Evolutionary conservation across 2,329 filamentous ascomycete genomes (phyloP).

Genomic region (Parascedosporium putredinis): DNA sequence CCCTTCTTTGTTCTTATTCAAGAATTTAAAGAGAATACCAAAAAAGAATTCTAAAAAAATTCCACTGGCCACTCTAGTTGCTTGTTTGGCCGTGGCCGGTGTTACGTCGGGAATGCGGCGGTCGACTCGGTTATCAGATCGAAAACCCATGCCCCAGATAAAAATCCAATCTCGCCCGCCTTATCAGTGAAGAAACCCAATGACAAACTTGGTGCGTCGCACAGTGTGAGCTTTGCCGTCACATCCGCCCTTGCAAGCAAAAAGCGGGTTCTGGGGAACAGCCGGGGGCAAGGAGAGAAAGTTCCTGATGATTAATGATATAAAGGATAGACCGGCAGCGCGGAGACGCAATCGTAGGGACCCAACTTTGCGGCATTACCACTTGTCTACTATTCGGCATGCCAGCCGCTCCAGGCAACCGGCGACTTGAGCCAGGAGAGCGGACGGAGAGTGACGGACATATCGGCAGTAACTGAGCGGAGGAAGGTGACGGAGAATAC

Average conservation of each 20-base stretch:
- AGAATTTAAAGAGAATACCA: no score
- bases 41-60: no score
- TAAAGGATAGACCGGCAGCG: no score
- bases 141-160: neutral
- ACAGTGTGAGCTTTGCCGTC: neutral
- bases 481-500: neutral
- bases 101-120: constrained; percentile 1
- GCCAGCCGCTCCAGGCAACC: no score
- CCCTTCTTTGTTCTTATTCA: no score
- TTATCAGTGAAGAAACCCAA: neutral
- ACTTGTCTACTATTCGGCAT: no score
- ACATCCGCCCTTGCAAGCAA: neutral
- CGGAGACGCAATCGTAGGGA: no score
- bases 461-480: neutral
- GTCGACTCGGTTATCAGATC: constrained; percentile 3
- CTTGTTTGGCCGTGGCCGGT: neutral
- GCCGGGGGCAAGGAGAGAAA: no score
- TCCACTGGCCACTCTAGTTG: neutral
- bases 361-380: no score
- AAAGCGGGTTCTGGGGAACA: neutral
- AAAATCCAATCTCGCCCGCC: neutral
- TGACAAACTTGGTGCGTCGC: neutral
- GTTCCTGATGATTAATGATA: no score
- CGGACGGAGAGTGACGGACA: neutral
- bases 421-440: no score